These are phyloP conservation scores for Arthroderma sp. DNA, from an alignment of 2,329 filamentous ascomycete genomes.

Conservation along the genomic window DNA sequence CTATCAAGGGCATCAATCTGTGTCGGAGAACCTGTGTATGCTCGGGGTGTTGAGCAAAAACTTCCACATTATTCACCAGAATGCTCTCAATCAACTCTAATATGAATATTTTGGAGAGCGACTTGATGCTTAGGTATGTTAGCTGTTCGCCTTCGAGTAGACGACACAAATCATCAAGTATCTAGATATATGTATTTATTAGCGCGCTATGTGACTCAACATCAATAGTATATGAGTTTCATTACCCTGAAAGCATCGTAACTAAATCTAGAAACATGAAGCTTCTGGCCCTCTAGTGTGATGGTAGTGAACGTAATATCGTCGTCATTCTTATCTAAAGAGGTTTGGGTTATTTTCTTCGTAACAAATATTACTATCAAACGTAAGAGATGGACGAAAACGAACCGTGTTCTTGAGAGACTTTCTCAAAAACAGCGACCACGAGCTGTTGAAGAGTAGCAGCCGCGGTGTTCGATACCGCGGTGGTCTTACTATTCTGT, in stretches of 20 bases:
- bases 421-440: constrained; percentile 85
- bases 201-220: neutral
- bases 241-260: constrained; percentile 68
- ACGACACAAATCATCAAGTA: constrained; percentile 83
- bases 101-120: constrained; percentile 68
- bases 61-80: constrained; percentile 67
- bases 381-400: constrained; percentile 14
- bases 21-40: constrained; percentile 66
- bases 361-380: neutral
- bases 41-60: constrained; percentile 68
- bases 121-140: constrained; percentile 67
- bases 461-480: constrained; percentile 89
- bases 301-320: constrained; percentile 45
- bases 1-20: constrained; percentile 71
- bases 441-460: constrained; percentile 94
- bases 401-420: constrained; percentile 66
- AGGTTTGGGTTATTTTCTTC: neutral
- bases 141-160: constrained; percentile 74
- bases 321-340: neutral
- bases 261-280: constrained; percentile 61
- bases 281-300: constrained; percentile 50
- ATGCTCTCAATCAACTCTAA: constrained; percentile 88
- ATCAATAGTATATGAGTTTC: constrained; percentile 10
- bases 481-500: constrained; percentile 81
- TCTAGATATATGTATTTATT: constrained; percentile 32